phyloP scores from a whole-genome alignment of 2,329 filamentous ascomycete species.

The Cladorrhinum sp. region DNA sequence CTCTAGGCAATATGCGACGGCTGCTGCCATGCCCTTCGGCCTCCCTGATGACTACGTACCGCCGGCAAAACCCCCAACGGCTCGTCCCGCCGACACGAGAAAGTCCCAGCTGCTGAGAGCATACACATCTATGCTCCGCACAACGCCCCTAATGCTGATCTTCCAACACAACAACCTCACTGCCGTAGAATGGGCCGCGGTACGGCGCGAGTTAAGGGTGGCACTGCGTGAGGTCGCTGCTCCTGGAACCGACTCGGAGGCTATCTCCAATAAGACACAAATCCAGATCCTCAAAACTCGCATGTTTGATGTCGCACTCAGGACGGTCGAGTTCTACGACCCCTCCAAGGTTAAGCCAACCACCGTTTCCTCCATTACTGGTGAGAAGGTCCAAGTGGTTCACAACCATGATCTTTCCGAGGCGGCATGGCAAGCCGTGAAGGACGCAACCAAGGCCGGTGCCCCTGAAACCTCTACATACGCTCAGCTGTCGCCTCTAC shows the following conservation, averaged over 20 bases:
- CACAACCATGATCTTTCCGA: conserved; percentile 54
- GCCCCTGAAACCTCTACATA: conserved; percentile 40
- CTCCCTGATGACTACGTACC: conserved; percentile 51
- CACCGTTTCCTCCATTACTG: conserved; percentile 33
- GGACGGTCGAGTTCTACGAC: conserved; percentile 80
- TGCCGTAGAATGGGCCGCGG: conserved; percentile 69
- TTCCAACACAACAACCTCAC: conserved; percentile 71
- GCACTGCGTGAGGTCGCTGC: conserved; percentile 43
- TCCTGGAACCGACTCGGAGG: conserved; percentile 35
- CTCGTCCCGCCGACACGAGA: conserved; percentile 79
- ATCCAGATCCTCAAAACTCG: conserved; percentile 83
- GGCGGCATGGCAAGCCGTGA: conserved; percentile 50
- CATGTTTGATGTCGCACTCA: conserved; percentile 82
- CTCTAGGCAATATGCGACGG: conserved; percentile 29
- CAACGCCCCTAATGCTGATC: conserved; percentile 78
- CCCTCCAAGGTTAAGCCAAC: conserved; percentile 39
- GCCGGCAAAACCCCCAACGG: conserved; percentile 79
- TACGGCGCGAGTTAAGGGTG: conserved; percentile 64
- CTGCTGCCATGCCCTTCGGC: conserved; percentile 27
- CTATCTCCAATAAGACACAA: conserved; percentile 62
- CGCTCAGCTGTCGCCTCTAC: conserved; percentile 66
- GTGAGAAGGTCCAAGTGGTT: conserved; percentile 32
- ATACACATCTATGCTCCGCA: conserved; percentile 84
- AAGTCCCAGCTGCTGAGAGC: conserved; percentile 84
- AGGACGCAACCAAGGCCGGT: conserved; percentile 33